Evolutionary conservation across 2,329 filamentous ascomycete genomes (phyloP).

Genomic region (Pseudogymnoascus sp.): DNA sequence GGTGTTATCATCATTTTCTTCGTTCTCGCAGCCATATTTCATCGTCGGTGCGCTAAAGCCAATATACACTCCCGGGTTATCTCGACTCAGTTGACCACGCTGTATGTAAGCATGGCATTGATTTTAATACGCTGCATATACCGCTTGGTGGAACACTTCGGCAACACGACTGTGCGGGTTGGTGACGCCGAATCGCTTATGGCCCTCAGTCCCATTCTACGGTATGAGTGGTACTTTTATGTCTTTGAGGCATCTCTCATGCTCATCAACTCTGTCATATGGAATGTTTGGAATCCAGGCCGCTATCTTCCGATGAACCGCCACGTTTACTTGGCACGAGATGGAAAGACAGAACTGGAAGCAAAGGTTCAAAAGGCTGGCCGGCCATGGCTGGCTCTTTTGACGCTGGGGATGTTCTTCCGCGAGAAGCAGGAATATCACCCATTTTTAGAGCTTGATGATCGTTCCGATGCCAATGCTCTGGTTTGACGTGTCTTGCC

Average conservation of each 20-base stretch:
- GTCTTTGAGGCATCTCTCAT: slow-evolving; percentile 45
- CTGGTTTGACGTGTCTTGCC: not conserved
- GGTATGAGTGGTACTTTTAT: slow-evolving; percentile 49
- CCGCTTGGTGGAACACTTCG: slow-evolving; percentile 47
- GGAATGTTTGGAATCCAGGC: slow-evolving; percentile 41
- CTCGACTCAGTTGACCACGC: slow-evolving; percentile 32
- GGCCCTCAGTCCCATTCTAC: slow-evolving; percentile 35
- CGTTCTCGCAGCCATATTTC: slow-evolving; percentile 38
- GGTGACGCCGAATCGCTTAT: slow-evolving; percentile 30
- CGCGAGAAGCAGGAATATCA: slow-evolving; percentile 9
- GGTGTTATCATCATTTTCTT: slow-evolving; percentile 41
- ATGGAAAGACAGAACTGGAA: slow-evolving; percentile 38
- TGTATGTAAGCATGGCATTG: slow-evolving; percentile 41
- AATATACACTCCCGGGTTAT: slow-evolving; percentile 22
- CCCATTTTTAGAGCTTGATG: not conserved
- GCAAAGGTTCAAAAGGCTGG: slow-evolving; percentile 40
- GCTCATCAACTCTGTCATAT: slow-evolving; percentile 39
- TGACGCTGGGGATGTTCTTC: slow-evolving; percentile 15
- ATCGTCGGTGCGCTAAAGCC: slow-evolving; percentile 30
- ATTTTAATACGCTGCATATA: slow-evolving; percentile 46
- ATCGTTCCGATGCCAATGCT: not conserved
- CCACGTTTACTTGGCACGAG: slow-evolving; percentile 38
- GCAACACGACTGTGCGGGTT: slow-evolving; percentile 33
- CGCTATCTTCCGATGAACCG: slow-evolving; percentile 37
- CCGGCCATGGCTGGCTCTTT: slow-evolving; percentile 20